Conservation (phyloP, 495 filamentous ascomycete genomes). For the Neurospora sp. region DNA sequence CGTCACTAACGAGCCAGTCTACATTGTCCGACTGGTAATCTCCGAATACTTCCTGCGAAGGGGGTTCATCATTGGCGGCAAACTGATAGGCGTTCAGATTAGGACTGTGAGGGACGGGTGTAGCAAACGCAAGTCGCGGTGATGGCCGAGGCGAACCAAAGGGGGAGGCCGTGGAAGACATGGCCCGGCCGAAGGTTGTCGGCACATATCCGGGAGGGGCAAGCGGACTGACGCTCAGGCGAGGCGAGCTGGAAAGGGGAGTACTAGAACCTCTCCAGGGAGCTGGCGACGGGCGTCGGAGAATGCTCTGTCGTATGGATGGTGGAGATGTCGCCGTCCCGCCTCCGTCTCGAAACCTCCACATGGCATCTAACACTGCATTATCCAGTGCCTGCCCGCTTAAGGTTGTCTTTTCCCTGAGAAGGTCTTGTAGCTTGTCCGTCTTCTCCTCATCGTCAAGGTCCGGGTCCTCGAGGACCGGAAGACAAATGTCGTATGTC, state of each 20-base stretch:
- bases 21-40: conserved; percentile 89
- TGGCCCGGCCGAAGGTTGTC: conserved; percentile 59
- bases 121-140: conserved; percentile 80
- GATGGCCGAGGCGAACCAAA: conserved; percentile 93
- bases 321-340: conserved; percentile 72
- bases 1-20: conserved; percentile 92
- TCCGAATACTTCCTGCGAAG: conserved; percentile 75
- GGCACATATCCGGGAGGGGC: conserved; percentile 75
- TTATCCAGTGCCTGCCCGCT: conserved; percentile 76
- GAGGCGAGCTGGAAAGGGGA: conserved; percentile 64
- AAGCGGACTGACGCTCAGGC: conserved; percentile 68
- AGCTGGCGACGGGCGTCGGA: conserved; percentile 83
- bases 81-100: conserved; percentile 92
- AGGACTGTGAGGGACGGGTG: conserved; percentile 88
- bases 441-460: conserved; percentile 93
- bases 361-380: conserved; percentile 80
- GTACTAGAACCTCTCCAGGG: conserved; percentile 82
- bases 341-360: conserved; percentile 75
- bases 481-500: conserved; percentile 81
- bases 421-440: conserved; percentile 79
- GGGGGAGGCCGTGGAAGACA: conserved; percentile 71
- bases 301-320: conserved; percentile 71
- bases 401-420: conserved; percentile 68
- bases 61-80: conserved; percentile 52
- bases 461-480: conserved; percentile 69